A percentile compares a stretch with the other conserved stretches of the same genome.
Conservation (phyloP, 192 early-diverging fungal genomes). For the Nowakowskiella sp. region DNA sequence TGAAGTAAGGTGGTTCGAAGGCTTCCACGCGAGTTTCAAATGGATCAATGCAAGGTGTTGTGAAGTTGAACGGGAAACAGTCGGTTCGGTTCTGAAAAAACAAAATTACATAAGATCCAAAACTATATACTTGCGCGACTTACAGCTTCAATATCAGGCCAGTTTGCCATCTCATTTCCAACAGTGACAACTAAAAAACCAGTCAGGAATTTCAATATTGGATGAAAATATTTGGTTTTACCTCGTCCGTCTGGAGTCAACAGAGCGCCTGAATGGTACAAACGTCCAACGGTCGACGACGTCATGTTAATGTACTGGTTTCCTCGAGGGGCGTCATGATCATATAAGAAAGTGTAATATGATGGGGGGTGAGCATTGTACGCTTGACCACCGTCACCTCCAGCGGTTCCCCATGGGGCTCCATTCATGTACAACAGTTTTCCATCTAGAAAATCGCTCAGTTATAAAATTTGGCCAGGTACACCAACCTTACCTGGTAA, state of each 20-base stretch:
- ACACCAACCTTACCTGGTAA: too few relatives aligned
- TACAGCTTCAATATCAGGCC: background rate
- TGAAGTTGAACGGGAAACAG: background rate
- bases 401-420: conserved; percentile 22
- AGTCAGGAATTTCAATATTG: conserved; percentile 36
- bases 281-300: conserved; percentile 3
- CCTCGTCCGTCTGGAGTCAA: conserved; percentile 19
- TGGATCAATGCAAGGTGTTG: background rate
- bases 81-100: too few relatives aligned
- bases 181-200: conserved; percentile 28
- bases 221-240: conserved; percentile 29
- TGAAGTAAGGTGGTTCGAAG: conserved; percentile 3
- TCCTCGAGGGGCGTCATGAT: background rate
- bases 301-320: too few relatives aligned
- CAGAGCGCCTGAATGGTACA: conserved; percentile 28
- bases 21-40: conserved; percentile 10
- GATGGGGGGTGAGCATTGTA: conserved; percentile 14
- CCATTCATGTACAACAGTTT: conserved; percentile 29
- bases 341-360: background rate
- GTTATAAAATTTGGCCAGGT: too few relatives aligned
- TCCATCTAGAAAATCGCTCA: too few relatives aligned
- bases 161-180: too few relatives aligned
- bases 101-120: too few relatives aligned
- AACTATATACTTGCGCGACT: too few relatives aligned
- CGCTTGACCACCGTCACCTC: conserved; percentile 28